A percentile compares a stretch with the other conserved stretches of the same genome.
These are phyloP conservation scores for Centaurea solstitialis DNA, from an alignment of 129 eudicot genomes.

Conservation along the genomic window DNA sequence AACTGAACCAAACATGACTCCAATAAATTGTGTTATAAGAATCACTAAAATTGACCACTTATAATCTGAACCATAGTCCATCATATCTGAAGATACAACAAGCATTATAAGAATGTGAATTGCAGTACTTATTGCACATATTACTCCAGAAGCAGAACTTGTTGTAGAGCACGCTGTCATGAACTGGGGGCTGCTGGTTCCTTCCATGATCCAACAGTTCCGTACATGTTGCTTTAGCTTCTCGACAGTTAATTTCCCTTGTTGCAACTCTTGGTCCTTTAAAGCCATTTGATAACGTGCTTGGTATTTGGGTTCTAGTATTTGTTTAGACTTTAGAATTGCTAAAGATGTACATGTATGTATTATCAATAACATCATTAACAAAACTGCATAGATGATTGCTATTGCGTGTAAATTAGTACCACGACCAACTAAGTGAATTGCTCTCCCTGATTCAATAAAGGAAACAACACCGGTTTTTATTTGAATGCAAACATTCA, in stretches of 20 bases:
- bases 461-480: neutral
- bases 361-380: slow-evolving; percentile 16
- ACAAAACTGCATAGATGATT: neutral
- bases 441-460: too few species aligned
- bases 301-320: slow-evolving; percentile 10
- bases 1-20: neutral
- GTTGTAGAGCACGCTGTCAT: slow-evolving; percentile 1
- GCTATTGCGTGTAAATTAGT: neutral
- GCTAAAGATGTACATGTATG: slow-evolving; percentile 16
- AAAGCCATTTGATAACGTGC: neutral
- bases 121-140: neutral
- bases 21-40: neutral
- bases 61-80: neutral
- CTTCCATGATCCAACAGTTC: slow-evolving; percentile 26
- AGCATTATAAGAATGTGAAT: neutral
- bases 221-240: slow-evolving; percentile 1
- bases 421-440: neutral
- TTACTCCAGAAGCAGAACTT: neutral
- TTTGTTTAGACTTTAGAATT: slow-evolving; percentile 3
- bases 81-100: neutral
- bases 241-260: neutral
- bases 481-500: slow-evolving; percentile 27
- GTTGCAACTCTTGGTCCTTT: neutral
- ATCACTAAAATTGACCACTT: neutral
- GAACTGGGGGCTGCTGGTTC: slow-evolving; percentile 17